Base-by-base conservation (phyloP, 352 stramenopile species). In the Globisporangium cystogenes region DNA sequence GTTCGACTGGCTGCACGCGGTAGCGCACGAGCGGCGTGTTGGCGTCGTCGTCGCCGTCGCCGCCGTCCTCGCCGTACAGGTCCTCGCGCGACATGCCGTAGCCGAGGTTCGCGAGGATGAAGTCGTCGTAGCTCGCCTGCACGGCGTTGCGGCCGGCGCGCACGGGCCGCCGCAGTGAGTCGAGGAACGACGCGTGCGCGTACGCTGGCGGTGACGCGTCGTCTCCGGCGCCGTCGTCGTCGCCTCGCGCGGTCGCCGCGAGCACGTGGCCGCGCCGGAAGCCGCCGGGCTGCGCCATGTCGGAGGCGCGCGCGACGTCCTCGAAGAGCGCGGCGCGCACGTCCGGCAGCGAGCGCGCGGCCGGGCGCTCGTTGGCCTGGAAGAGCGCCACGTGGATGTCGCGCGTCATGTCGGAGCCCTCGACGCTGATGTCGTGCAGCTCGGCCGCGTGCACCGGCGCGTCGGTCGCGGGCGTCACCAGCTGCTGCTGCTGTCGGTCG, bases 341-440 rank as follows among this genome's bases (percentile, higher is more conserved):
- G 45, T 82, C 73, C 1, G 73, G 73, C 50, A 84, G 50, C 42
- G 73, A 84, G 43, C 74, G 72, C 29, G 66, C 55, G n/a, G 66
- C 43, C 27, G 59, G 54, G 4, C 71, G 68, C 41, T 80, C 64
- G 41, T 77, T 70, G 43, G 78, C 70, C 55, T 73, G 74, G 54
- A 84, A 60, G 55, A 84, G 77, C 57, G 73, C 70, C 43, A 82
- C 76, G 68, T 80, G 81, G 51, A 84, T 84, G 59, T 84, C 73
- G 53, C 73, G 70, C 58, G 73, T 84, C 70, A 85, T 82, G 60
- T 85, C 74, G 15, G 74, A 85, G 15, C 74, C 74, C 59, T 85
- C 74, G 48, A 78, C 73, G 1, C 57, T 43, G 26, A 84, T 81
- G 49, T 80, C 68, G 42, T 84, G 73, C 16, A 82, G 60, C 48